These are phyloP conservation scores for Canna indica DNA, from an alignment of 176 grass and related monocot species.

Conservation along the genomic window DNA sequence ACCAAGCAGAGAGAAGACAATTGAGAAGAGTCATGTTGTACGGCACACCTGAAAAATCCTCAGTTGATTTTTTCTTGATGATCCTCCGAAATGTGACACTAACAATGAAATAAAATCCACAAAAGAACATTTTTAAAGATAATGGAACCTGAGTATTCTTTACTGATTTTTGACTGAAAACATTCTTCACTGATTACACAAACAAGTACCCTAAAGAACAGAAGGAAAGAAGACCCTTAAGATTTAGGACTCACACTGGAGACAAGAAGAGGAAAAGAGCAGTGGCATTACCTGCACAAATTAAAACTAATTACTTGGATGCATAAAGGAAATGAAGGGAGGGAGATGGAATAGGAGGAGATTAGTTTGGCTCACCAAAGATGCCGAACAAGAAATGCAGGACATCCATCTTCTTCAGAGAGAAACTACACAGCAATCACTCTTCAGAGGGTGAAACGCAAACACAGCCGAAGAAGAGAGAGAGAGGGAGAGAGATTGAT, in stretches of 20 bases:
- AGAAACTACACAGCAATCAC: background rate
- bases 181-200: background rate
- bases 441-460: background rate
- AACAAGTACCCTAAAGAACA: background rate
- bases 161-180: background rate
- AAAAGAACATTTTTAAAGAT: background rate
- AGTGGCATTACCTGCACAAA: conserved; percentile 16
- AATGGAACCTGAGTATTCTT: background rate
- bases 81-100: conserved; percentile 93
- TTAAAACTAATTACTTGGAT: background rate
- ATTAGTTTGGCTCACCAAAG: background rate
- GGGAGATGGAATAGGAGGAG: too few relatives aligned
- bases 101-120: conserved; percentile 6
- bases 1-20: conserved; percentile 95
- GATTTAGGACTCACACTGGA: conserved; percentile 10
- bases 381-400: conserved; percentile 24
- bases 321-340: background rate
- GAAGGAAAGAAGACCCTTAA: background rate
- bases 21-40: conserved; percentile 98
- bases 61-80: conserved; percentile 53
- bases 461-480: too few relatives aligned
- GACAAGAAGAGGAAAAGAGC: conserved; percentile 25
- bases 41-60: conserved; percentile 94
- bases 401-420: conserved; percentile 24
- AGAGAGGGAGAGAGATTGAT: too few relatives aligned